Conservation (phyloP, 306 rosid species). For the Spatholobus suberectus region DNA sequence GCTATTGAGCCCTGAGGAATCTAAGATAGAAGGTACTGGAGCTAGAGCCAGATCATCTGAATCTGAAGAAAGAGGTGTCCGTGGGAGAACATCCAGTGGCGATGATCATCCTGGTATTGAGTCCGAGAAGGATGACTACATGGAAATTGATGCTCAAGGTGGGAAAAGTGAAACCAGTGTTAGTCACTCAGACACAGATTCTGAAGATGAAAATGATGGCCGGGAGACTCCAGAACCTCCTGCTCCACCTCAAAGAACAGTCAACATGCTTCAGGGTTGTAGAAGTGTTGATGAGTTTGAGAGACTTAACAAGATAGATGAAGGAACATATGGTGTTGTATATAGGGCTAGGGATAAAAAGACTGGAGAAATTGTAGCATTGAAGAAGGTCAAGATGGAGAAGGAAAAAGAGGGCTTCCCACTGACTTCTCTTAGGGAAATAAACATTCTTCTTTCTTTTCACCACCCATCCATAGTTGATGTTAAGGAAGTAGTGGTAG, state of each 20-base stretch:
- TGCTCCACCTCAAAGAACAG: constrained; percentile 69
- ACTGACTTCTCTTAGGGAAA: constrained; percentile 97
- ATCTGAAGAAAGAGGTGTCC: constrained; percentile 64
- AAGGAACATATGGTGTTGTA: constrained; percentile 98
- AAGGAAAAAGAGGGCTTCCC: constrained; percentile 99
- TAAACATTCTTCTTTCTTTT: constrained; percentile 97
- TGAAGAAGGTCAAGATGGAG: constrained; percentile 99
- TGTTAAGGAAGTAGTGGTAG: constrained; percentile 99
- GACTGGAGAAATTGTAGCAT: constrained; percentile 89
- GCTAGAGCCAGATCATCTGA: constrained; percentile 70
- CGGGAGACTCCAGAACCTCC: constrained; percentile 63
- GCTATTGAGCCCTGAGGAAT: constrained; percentile 74
- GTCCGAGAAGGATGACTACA: constrained; percentile 70
- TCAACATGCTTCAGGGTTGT: constrained; percentile 98
- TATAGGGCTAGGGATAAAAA: constrained; percentile 95
- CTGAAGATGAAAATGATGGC: constrained; percentile 69
- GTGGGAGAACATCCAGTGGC: constrained; percentile 63
- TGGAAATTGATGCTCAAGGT: constrained; percentile 68
- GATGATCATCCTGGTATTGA: constrained; percentile 66
- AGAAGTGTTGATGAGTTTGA: constrained; percentile 99
- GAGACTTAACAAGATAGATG: constrained; percentile 97
- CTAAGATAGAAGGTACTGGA: constrained; percentile 67
- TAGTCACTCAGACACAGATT: constrained; percentile 65
- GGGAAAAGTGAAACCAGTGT: constrained; percentile 53
- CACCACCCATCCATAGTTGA: constrained; percentile 96